Base-by-base conservation (phyloP, 1,139 yeast genomes). In the Kodamaea suecica region DNA sequence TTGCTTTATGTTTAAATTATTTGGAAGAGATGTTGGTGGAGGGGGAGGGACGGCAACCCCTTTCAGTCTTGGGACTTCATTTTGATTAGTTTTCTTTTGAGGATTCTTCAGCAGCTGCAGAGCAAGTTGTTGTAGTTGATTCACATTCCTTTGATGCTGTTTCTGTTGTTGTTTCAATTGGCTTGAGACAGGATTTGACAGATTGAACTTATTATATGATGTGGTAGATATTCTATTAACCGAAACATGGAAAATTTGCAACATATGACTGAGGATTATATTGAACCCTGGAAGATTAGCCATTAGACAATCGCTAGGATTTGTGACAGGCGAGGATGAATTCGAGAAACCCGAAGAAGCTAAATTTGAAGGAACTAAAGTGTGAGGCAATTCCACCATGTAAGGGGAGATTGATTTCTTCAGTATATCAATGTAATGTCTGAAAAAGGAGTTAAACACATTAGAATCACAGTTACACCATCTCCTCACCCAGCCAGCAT, bases 371-470 rank as follows among this genome's bases (percentile, higher is more conserved):
- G n/a, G 15, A 24, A 26, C 35, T n/a, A 33, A 28, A 14, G 30
- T 30, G 2, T 35, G 38, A 5, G 38, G 9, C 4, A 23, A 4
- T 7, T n/a, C 26, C 13, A 7, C 26, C 11, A n/a, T 23, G 13
- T 23, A 30, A 14, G 21, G 30, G 16, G 23, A 17, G 9, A 33
- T 17, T 11, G 15, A 23, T 14, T 34, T 39, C 29, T 63, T 49
- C 10, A 70, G 59, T 2, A 72, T 69, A n/a, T 36, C 59, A 38
- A 59, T 59, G 50, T 82, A 83, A 55, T 86, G 95, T 50, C 86
- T 79, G 38, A 84, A 62, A 49, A 86, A 86, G 1, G 94, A 80
- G 43, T 76, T 74, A 55, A 86, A 84, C 2, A 85, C 69, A 56
- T 47, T 80, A 60, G 88, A 86, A 73, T 63, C 85, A 35, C 63